These are phyloP conservation scores for Mycosarcoma mackinlayi DNA, from an alignment of 1,284 basidiomycete species.

Conservation along the genomic window DNA sequence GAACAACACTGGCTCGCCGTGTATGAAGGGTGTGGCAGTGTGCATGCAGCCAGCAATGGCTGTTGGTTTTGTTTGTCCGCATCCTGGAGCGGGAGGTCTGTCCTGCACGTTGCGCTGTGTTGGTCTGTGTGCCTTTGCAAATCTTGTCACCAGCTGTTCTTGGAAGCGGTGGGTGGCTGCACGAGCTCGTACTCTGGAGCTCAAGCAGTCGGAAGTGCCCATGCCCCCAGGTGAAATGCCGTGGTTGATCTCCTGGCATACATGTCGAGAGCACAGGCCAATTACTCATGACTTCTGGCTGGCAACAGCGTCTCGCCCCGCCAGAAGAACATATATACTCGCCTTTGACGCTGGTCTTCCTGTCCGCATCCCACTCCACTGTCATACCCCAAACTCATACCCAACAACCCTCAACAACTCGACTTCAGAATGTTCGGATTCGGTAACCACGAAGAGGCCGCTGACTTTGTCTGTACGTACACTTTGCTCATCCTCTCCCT, in stretches of 20 bases:
- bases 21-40: not conserved
- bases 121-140: too few relatives aligned
- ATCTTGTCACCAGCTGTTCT: too few relatives aligned
- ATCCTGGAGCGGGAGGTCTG: too few relatives aligned
- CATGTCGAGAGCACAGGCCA: too few relatives aligned
- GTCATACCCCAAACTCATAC: not conserved
- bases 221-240: too few relatives aligned
- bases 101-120: not conserved
- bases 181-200: too few relatives aligned
- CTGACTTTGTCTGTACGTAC: conserved; percentile 51
- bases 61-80: too few relatives aligned
- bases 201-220: too few relatives aligned
- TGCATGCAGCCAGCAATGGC: not conserved
- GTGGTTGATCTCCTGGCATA: too few relatives aligned
- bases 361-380: too few relatives aligned
- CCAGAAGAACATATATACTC: conserved; percentile 8
- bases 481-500: not conserved
- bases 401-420: not conserved
- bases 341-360: not conserved
- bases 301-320: not conserved
- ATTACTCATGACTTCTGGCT: too few relatives aligned
- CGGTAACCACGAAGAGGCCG: conserved; percentile 51
- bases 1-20: not conserved
- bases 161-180: too few relatives aligned
- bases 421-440: conserved; percentile 41